Percentiles rank a stretch among this genome's conserved stretches.
phyloP scores from a whole-genome alignment of 441 rosid genomes.

The Erodium texanum region DNA sequence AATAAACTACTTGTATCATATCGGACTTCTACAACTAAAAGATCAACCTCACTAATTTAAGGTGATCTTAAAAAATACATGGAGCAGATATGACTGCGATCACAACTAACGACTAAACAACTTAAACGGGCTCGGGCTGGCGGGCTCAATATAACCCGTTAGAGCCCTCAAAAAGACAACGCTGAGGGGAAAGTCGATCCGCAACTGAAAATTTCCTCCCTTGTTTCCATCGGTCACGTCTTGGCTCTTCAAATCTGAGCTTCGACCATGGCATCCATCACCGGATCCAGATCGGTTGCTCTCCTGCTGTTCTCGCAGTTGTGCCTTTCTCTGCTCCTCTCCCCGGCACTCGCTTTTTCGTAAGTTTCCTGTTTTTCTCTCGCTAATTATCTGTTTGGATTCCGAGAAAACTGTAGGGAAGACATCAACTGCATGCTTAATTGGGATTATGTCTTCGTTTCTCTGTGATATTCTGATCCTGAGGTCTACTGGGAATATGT shows the following conservation, averaged over 20 bases:
- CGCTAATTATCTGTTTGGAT: slow-evolving; percentile 2
- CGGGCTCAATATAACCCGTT: background rate
- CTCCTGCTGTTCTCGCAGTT: background rate
- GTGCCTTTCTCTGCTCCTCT: background rate
- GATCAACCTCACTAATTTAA: too few species aligned
- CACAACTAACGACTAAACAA: too few species aligned
- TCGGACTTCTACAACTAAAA: too few species aligned
- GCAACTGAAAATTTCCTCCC: background rate
- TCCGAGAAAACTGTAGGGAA: background rate
- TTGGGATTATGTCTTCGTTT: background rate
- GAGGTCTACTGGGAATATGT: background rate
- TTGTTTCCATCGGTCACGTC: background rate
- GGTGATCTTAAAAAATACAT: too few species aligned
- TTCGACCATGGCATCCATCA: background rate
- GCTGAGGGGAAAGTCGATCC: background rate
- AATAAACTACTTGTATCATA: too few species aligned
- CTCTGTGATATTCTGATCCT: background rate
- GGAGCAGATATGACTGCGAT: too few species aligned
- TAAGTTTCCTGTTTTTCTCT: background rate
- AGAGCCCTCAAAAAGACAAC: background rate
- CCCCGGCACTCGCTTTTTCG: background rate
- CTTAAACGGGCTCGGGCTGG: background rate
- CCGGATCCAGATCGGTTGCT: background rate
- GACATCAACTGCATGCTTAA: background rate
- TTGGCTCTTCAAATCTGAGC: background rate